A percentile compares a stretch with the other conserved stretches of the same genome.
phyloP scores from a whole-genome alignment of 345 rosid species.

The Salix koriyanagi region DNA sequence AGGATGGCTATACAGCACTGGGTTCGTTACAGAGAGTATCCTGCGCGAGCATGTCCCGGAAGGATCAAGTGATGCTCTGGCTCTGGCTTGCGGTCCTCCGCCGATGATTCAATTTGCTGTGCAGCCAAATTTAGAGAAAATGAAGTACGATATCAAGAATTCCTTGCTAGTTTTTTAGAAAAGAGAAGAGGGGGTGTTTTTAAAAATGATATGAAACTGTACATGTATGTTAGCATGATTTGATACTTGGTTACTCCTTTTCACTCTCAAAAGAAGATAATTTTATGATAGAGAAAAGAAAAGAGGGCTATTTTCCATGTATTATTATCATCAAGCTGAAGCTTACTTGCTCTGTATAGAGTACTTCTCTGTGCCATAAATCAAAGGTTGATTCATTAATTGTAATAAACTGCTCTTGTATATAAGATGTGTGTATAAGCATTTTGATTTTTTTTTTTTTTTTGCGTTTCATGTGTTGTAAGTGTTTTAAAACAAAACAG shows the following conservation, averaged over 20 bases:
- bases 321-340: no score
- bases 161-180: slow-evolving; percentile 61
- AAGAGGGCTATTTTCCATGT: not conserved
- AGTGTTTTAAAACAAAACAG: no score
- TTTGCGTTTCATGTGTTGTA: no score
- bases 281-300: not conserved
- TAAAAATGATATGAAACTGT: not conserved
- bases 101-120: slow-evolving; percentile 93
- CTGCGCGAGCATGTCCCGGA: slow-evolving; percentile 61
- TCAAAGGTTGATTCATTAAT: no score
- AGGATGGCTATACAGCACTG: slow-evolving; percentile 78
- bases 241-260: not conserved
- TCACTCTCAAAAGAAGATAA: not conserved
- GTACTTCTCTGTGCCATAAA: no score
- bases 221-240: not conserved
- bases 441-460: no score
- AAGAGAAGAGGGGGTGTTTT: not conserved
- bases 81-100: slow-evolving; percentile 90
- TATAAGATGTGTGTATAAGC: no score
- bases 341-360: no score
- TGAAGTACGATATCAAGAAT: slow-evolving; percentile 67
- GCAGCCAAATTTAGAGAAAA: slow-evolving; percentile 88
- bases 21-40: slow-evolving; percentile 63
- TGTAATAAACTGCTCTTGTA: no score
- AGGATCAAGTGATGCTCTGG: slow-evolving; percentile 55